Percentiles rank a stretch among this genome's conserved stretches.
Conservation (phyloP, 2,329 filamentous ascomycete genomes). For the Chrysoporthe cubensis region DNA sequence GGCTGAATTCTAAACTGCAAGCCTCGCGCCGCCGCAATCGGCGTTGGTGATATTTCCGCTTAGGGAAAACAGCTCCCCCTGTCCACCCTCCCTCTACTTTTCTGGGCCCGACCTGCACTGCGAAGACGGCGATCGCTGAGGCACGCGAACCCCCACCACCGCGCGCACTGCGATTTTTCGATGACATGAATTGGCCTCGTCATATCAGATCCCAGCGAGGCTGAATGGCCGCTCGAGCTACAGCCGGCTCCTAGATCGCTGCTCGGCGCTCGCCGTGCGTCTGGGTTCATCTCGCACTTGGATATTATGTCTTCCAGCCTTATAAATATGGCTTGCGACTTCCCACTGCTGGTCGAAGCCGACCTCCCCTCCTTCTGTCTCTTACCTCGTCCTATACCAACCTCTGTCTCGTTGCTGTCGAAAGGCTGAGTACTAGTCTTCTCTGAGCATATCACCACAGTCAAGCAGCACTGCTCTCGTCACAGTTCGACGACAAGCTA, state of each 20-base stretch:
- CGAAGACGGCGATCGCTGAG: slow-evolving; percentile 1
- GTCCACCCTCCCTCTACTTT: neutral
- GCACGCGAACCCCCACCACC: neutral
- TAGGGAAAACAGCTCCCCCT: slow-evolving; percentile 21
- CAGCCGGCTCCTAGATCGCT: slow-evolving; percentile 2
- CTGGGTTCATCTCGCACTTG: neutral
- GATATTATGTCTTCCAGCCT: neutral
- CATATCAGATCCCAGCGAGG: slow-evolving; percentile 7
- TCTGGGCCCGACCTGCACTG: neutral
- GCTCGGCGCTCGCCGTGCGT: slow-evolving; percentile 3
- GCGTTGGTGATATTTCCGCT: slow-evolving; percentile 16
- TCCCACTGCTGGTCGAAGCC: slow-evolving; percentile 11
- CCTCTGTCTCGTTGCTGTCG: neutral
- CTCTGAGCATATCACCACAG: neutral
- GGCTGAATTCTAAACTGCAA: neutral
- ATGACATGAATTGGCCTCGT: slow-evolving; percentile 12
- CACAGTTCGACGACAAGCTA: neutral
- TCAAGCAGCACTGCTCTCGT: neutral
- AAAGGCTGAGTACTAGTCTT: neutral
- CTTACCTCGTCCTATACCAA: neutral
- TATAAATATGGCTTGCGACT: slow-evolving; percentile 21
- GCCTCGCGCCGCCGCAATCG: slow-evolving; percentile 22
- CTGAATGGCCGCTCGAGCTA: slow-evolving; percentile 6
- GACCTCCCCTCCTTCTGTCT: neutral
- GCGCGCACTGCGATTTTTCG: neutral